Base-by-base conservation (phyloP, 129 eudicot genomes). In the Chrysanthemum makinoi region DNA sequence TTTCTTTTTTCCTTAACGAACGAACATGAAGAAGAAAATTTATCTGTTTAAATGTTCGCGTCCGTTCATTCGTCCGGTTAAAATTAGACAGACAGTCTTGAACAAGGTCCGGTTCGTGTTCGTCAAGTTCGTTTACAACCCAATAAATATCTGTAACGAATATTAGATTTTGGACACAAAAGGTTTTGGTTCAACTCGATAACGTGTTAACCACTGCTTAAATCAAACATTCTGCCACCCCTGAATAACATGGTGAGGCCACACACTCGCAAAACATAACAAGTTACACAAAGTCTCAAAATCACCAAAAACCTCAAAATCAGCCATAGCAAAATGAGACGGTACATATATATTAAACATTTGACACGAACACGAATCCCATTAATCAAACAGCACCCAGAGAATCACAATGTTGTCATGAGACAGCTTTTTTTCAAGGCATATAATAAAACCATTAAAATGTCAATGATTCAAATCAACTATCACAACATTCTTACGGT, bases 331-430 rank as follows among this genome's bases (percentile, higher is more conserved):
- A 62, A 49, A 30, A 18, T 48, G 2, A 17, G n/a, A 28, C 24
- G 50, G 50, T 68, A 66, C 43, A 80, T 69, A 54, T 69, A 67
- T 74, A 61, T 77, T 72, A 54, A 77, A 77, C 78, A 66, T 30
- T 73, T 77, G 68, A 66, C 74, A 69, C 17, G 50, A 77, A 77
- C 81, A 70, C 26, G 35, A 71, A 65, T 70, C 74, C 80, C 63
- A 69, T 69, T 74, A 74, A 78, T 50, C 54, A 73, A 84, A 84
- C 80, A 85, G 58, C 70, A 74, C 59, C 66, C 70, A 76, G 26
- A 39, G 69, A 62, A 73, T 50, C 65, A 73, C 53, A 75, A 35
- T 51, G 46, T 66, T 70, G 82, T 72, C 72, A 44, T 74, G 26
- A 55, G 28, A 33, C 44, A 67, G 72, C 82, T 70, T 77, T 50